These are phyloP conservation scores for Hymenoscyphus fraxineus DNA, from an alignment of 2,329 filamentous ascomycete species.

Conservation along the genomic window DNA sequence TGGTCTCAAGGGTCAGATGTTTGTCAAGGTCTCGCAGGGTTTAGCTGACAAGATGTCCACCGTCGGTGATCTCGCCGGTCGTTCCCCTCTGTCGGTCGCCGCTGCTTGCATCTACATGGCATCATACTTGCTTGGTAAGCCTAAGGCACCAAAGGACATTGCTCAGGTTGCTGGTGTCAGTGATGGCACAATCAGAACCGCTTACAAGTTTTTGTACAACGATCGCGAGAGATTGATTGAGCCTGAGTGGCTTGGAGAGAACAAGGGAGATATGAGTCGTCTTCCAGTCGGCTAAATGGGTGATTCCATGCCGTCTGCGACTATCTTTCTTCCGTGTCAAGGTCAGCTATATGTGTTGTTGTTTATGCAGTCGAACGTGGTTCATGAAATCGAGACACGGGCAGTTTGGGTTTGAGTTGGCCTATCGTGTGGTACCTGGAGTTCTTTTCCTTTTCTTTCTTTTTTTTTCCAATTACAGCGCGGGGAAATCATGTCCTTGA, in stretches of 20 bases:
- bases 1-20: constrained; percentile 64
- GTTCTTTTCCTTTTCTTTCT: background rate
- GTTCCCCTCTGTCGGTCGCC: constrained; percentile 89
- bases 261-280: constrained; percentile 65
- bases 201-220: constrained; percentile 83
- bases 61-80: constrained; percentile 76
- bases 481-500: background rate
- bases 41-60: constrained; percentile 74
- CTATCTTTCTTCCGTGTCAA: background rate
- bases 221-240: constrained; percentile 72
- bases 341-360: background rate
- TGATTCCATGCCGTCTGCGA: background rate
- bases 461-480: background rate
- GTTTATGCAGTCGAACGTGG: background rate
- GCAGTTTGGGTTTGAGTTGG: background rate
- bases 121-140: constrained; percentile 76
- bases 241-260: constrained; percentile 68
- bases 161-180: constrained; percentile 81
- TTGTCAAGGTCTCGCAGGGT: constrained; percentile 75
- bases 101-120: constrained; percentile 97
- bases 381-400: background rate
- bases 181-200: constrained; percentile 93
- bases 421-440: background rate
- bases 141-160: constrained; percentile 81
- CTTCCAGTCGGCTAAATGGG: constrained; percentile 49